Evolutionary conservation across 2,329 filamentous ascomycete species (phyloP), one percentile per base, ranked within the genome.

Genomic region (Hypoxylon sp.): DNA sequence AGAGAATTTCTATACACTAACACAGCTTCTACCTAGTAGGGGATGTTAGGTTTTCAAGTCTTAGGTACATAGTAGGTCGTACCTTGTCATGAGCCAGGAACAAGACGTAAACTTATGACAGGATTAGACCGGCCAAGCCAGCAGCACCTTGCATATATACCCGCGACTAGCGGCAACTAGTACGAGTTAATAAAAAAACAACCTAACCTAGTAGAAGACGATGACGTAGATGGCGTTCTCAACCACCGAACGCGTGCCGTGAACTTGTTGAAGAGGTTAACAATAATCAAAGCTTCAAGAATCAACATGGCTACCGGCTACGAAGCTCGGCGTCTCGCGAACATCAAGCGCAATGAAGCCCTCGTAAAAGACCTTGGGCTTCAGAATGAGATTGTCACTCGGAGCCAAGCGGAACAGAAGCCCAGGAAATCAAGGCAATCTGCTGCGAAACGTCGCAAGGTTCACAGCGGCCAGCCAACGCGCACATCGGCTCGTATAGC

Each of bases 401-500:
- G 30, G 43, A 32, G 41, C 26, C 28, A 43, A 50, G 28, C 8
- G 22, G 17, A 56, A 17, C 22, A 30, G 48, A 62, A 51, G 19
- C 13, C 19, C 13, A 19, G 13, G 39, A 17, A 57, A 19, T 37
- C 51, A 51, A 71, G 71, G 44, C 65, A 64, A 44, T 70, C 73
- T 17, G 51, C 73, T 8, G 48, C 73, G 3, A 84, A 83, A 70
- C 79, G 78, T 47, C 77, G 78, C 24, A 82, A 78, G 64, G 54
- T 71, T 10, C 79, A 67, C 32, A 72, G 60, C 4, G 44, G 48
- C 39, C 72, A 69, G 26, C 80, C 81, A 0, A 78, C 80, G 1
- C 75, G 83, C 39, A 72, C 76, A 4, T 85, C 84, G 20, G 79
- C 82, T 17, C 79, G 84, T 13, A 79, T 85, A 34, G 81, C 83